These are phyloP conservation scores for Colletotrichum aenigma DNA, from an alignment of 2,329 filamentous ascomycete genomes.

Conservation along the genomic window DNA sequence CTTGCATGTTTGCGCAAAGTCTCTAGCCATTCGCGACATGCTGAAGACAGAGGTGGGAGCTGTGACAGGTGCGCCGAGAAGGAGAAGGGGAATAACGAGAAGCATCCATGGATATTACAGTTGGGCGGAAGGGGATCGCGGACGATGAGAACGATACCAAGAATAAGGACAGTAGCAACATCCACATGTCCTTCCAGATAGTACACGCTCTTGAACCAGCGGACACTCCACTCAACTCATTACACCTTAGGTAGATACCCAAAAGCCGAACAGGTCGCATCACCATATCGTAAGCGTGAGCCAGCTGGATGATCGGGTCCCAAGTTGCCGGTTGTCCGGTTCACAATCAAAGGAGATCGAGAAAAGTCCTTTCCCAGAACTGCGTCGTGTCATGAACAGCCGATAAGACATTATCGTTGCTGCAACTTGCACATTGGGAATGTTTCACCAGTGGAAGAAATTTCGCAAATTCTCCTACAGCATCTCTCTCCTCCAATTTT, in stretches of 20 bases:
- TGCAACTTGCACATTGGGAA: neutral
- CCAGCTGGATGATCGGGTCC: no score
- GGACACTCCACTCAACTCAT: neutral
- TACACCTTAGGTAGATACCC: rapidly evolving
- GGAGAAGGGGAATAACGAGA: neutral
- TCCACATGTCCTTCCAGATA: no score
- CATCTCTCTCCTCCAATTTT: neutral
- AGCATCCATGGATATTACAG: no score
- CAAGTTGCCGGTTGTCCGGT: neutral
- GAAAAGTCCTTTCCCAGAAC: neutral
- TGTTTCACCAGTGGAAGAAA: neutral
- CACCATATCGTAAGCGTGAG: no score
- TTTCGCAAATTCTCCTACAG: neutral
- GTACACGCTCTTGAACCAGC: no score
- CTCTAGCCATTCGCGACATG: rapidly evolving
- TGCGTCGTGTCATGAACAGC: neutral
- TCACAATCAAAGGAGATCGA: neutral
- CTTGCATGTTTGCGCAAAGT: rapidly evolving
- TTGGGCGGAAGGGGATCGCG: no score
- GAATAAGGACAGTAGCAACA: no score
- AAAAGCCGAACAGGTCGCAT: no score
- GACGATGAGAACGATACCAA: no score
- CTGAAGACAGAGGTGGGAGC: rapidly evolving
- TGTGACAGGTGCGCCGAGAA: neutral
- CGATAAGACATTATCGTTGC: neutral